Percentiles rank a stretch among this genome's conserved stretches.
Conservation (phyloP, 2,329 filamentous ascomycete genomes). For the Stagonosporopsis cucurbitacearum region DNA sequence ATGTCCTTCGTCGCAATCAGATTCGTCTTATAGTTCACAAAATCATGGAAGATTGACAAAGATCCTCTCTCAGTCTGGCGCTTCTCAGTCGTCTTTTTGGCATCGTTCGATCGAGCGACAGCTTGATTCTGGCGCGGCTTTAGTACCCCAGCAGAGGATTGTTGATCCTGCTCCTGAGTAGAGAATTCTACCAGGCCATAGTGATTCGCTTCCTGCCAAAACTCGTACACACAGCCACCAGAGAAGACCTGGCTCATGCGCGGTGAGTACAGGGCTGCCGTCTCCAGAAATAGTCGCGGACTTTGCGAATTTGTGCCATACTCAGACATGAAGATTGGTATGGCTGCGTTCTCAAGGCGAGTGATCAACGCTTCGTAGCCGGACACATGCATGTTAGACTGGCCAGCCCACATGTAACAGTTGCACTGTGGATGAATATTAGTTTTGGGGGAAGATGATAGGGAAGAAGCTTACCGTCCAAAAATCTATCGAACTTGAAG, state of each 20-base stretch:
- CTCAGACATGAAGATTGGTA: conserved; percentile 20
- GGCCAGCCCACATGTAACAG: conserved; percentile 12
- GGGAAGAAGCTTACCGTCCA: conserved; percentile 7
- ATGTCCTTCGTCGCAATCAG: conserved; percentile 3
- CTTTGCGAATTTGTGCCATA: conserved; percentile 9
- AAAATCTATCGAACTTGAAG: conserved; percentile 15
- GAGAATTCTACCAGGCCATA: conserved; percentile 18
- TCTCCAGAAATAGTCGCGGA: conserved; percentile 16
- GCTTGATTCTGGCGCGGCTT: neutral
- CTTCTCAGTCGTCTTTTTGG: conserved; percentile 9
- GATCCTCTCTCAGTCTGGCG: conserved; percentile 7
- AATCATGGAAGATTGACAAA: conserved; percentile 11
- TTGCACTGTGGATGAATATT: conserved; percentile 1
- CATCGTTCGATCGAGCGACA: neutral
- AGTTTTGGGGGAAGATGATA: neutral
- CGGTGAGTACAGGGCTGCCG: conserved; percentile 17
- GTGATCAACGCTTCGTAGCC: conserved; percentile 2
- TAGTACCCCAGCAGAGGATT: neutral
- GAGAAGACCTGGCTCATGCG: conserved; percentile 18
- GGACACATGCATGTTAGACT: conserved; percentile 6
- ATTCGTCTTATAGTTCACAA: conserved; percentile 11
- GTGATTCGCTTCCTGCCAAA: conserved; percentile 12
- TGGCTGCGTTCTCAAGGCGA: conserved; percentile 1
- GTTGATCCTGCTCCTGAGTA: neutral
- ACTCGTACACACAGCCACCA: conserved; percentile 21